Base-by-base conservation (phyloP, 768 basidiomycete species). In the Calocera cornea region DNA sequence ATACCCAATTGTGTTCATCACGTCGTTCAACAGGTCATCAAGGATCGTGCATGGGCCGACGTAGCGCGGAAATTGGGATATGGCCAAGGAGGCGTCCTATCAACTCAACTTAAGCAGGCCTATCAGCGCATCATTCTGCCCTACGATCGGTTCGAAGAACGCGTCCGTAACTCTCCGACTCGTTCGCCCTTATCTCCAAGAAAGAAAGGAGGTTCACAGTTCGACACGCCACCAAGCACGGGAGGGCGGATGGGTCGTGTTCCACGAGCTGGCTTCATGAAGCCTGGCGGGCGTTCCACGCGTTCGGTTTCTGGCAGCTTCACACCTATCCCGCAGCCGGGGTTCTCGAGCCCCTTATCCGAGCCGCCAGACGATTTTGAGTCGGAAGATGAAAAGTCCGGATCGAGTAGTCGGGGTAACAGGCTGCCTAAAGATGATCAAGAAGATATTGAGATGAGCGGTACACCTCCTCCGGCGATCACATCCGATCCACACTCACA, bases 111-210 rank as follows among this genome's bases (percentile, higher is more conserved):
- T 76, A 92, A 91, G 79, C 87, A 85, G 72, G 91, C 94, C 2
- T 99, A 95, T 77, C 83, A 83, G 68, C 86, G 89, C 66, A 90
- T 99, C 74, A 90, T 99, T 72, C 83, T 93, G 49, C 97, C 97
- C n/a, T 99, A 92, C 73, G 95, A 98, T 73, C 85, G 90, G 72
- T 97, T 92, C 75, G 87, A 86, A 67, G 84, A 87, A 63, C 84
- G 86, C 64, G 89, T 87, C 50, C 83, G 85, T 68, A 87, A 84
- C 72, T 86, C 86, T 34, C 84, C 87, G 24, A 73, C 76, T 17
- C 41, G 27, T 27, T 47, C 66, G 22, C 54, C 44, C 60, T 11
- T 41, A 19, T 40, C 34, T 19, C 24, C 63, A 14, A 38, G 50
- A 64, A 64, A 64, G 60, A 41, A 27, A 24, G 34, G 54, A 60